phyloP scores from a whole-genome alignment of 495 filamentous ascomycete genomes.

The Chaetomium fimeti region DNA sequence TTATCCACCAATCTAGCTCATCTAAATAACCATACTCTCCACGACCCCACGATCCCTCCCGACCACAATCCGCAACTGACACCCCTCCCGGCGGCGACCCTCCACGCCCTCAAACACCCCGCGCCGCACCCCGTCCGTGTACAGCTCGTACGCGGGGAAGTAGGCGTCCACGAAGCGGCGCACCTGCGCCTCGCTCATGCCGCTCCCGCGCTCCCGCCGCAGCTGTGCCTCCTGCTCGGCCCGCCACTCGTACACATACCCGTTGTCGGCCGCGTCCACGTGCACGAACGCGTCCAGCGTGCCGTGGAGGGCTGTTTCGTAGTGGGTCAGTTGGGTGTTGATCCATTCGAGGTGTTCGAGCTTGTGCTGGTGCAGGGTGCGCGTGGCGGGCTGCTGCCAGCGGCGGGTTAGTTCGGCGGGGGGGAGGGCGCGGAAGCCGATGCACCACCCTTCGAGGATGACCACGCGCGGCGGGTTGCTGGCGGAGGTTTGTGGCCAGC shows the following conservation, averaged over 20 bases:
- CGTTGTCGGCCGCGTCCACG: slow-evolving; percentile 74
- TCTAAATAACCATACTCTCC: slow-evolving; percentile 54
- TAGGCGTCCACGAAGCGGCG: slow-evolving; percentile 56
- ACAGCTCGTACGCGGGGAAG: slow-evolving; percentile 68
- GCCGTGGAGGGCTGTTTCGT: slow-evolving; percentile 68
- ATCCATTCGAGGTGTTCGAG: slow-evolving; percentile 69
- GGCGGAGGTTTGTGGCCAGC: slow-evolving; percentile 42
- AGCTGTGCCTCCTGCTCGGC: slow-evolving; percentile 74
- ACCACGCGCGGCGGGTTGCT: slow-evolving; percentile 55
- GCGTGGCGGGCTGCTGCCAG: slow-evolving; percentile 46
- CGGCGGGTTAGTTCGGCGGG: slow-evolving; percentile 54
- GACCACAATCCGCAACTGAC: slow-evolving; percentile 72
- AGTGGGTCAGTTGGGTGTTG: slow-evolving; percentile 65
- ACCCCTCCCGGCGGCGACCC: slow-evolving; percentile 43
- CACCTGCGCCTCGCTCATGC: slow-evolving; percentile 68
- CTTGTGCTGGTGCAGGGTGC: slow-evolving; percentile 54
- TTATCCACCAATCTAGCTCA: too few species aligned
- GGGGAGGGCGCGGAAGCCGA: slow-evolving; percentile 73
- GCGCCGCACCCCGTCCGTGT: slow-evolving; percentile 61
- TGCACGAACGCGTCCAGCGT: slow-evolving; percentile 80
- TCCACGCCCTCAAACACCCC: slow-evolving; percentile 56
- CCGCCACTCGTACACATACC: slow-evolving; percentile 86
- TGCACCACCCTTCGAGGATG: slow-evolving; percentile 90
- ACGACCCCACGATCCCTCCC: slow-evolving; percentile 63
- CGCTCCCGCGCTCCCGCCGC: slow-evolving; percentile 51